Evolutionary conservation across 192 early-diverging fungal species (phyloP).

Genomic region (Gryganskiella cystojenkinii): DNA sequence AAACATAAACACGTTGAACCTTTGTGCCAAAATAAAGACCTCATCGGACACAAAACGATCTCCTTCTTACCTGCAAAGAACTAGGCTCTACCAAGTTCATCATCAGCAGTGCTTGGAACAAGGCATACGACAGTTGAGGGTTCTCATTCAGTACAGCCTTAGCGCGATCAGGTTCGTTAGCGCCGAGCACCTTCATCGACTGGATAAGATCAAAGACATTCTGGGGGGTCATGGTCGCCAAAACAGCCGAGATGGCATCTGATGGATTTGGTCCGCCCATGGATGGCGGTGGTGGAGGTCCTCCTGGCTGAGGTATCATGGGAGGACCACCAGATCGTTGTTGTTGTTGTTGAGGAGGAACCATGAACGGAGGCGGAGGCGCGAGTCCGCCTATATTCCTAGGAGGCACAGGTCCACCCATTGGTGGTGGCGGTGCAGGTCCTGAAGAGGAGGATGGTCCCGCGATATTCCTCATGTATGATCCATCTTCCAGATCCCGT

Average conservation of each 20-base stretch:
- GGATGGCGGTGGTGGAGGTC: slow-evolving; percentile 7
- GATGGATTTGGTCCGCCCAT: slow-evolving; percentile 10
- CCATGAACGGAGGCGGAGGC: slow-evolving; percentile 16
- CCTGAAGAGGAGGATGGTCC: neutral
- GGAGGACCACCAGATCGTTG: slow-evolving; percentile 10
- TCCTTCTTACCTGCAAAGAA: slow-evolving; percentile 62
- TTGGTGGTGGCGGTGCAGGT: slow-evolving; percentile 12
- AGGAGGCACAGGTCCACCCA: no score
- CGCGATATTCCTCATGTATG: slow-evolving; percentile 28
- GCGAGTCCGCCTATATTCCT: neutral
- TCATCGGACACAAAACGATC: neutral
- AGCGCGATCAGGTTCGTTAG: slow-evolving; percentile 71
- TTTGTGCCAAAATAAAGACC: neutral
- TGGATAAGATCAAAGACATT: slow-evolving; percentile 42
- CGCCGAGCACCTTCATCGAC: slow-evolving; percentile 49
- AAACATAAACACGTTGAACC: neutral
- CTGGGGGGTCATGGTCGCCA: slow-evolving; percentile 47
- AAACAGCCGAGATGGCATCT: slow-evolving; percentile 42
- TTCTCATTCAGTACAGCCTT: slow-evolving; percentile 76
- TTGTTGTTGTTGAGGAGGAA: slow-evolving; percentile 7
- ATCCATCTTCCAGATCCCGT: slow-evolving; percentile 22
- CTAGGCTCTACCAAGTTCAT: slow-evolving; percentile 82
- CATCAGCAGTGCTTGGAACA: slow-evolving; percentile 84
- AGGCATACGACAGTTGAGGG: slow-evolving; percentile 84
- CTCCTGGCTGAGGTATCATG: slow-evolving; percentile 14